A percentile compares a stretch with the other conserved stretches of the same genome.
phyloP scores from a whole-genome alignment of 345 rosid genomes.

The Citrus sinensis region DVS_A1.0 CM039163.1:45544501-45545000 shows the following conservation, averaged over 20 bases:
- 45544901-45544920: constrained; percentile 97
- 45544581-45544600: background rate
- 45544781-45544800: constrained; percentile 76
- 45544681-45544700: background rate
- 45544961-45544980: constrained; percentile 96
- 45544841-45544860: constrained; percentile 90
- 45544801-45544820: constrained; percentile 77
- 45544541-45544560: background rate
- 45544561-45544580: background rate
- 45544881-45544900: constrained; percentile 96
- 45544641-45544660: background rate
- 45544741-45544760: constrained; percentile 53
- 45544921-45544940: constrained; percentile 89
- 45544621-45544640: background rate
- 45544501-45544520: background rate
- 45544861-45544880: constrained; percentile 98
- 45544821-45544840: constrained; percentile 56
- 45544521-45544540: background rate
- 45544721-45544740: background rate
- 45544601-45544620: background rate
- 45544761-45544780: constrained; percentile 74
- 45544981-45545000: constrained; percentile 40
- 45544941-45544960: constrained; percentile 90
- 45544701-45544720: background rate
- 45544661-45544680: background rate